Evolutionary conservation across 225 moss, liverwort and hornwort genomes (phyloP).

Genomic region (Pseudoscleropodium purum): DNA sequence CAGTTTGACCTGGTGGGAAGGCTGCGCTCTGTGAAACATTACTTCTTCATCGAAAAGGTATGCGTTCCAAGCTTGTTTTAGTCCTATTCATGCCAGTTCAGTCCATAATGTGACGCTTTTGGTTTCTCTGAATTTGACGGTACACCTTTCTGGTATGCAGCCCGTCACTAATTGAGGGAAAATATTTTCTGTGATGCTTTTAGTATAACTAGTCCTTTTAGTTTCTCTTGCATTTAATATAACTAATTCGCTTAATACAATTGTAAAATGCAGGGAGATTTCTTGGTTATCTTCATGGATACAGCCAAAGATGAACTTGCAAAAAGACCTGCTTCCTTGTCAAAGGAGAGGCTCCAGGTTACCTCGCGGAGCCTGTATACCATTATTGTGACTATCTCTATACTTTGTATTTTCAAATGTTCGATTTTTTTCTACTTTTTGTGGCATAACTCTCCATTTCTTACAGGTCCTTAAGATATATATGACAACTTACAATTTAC

Average conservation of each 20-base stretch:
- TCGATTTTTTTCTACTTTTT: neutral
- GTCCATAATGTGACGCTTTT: neutral
- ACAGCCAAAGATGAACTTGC: slow-evolving; percentile 86
- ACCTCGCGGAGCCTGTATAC: neutral
- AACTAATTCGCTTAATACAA: neutral
- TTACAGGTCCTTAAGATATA: neutral
- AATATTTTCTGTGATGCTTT: neutral
- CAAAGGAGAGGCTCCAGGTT: slow-evolving; percentile 74
- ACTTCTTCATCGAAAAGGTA: slow-evolving; percentile 94
- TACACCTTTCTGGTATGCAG: neutral
- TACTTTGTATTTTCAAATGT: neutral
- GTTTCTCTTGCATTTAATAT: neutral
- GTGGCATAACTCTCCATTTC: neutral
- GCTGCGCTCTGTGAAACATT: slow-evolving; percentile 90
- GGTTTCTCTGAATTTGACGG: neutral
- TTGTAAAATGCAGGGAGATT: slow-evolving; percentile 62
- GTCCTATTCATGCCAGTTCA: neutral
- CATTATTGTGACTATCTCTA: neutral
- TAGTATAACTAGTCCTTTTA: neutral
- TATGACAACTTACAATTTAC: neutral
- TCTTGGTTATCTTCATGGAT: slow-evolving; percentile 97
- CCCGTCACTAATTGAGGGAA: neutral
- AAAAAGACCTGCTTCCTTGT: slow-evolving; percentile 68
- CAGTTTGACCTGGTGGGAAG: slow-evolving; percentile 91
- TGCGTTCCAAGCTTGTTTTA: neutral